Evolutionary conservation across 2,329 filamentous ascomycete genomes (phyloP).

Genomic region (Alternaria longipes): DNA sequence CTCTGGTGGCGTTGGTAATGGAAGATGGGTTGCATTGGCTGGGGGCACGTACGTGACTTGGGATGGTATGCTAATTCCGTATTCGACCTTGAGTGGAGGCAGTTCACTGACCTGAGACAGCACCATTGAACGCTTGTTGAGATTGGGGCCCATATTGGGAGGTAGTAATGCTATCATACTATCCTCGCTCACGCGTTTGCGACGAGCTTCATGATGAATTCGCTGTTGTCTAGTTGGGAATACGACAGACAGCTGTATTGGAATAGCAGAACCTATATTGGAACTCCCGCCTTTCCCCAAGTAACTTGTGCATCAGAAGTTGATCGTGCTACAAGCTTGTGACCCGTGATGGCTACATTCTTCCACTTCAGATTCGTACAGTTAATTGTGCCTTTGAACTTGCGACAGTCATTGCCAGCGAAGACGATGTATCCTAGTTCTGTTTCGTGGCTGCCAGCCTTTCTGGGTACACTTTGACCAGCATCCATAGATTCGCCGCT

Average conservation of each 20-base stretch:
- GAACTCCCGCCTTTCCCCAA: constrained; percentile 16
- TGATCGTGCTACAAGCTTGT: constrained; percentile 26
- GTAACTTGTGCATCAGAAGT: constrained; percentile 26
- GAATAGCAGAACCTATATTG: not conserved
- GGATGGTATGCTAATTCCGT: not conserved
- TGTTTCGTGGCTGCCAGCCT: constrained; percentile 1
- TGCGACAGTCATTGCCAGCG: constrained; percentile 31
- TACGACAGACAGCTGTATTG: not conserved
- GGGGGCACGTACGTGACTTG: constrained; percentile 1
- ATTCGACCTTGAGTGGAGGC: not conserved
- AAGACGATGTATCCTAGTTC: constrained; percentile 36
- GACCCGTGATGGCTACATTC: constrained; percentile 30
- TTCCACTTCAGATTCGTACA: constrained; percentile 31
- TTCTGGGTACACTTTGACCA: not conserved
- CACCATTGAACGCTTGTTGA: not conserved
- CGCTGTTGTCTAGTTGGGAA: too few species aligned
- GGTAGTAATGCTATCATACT: not conserved
- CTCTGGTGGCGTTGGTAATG: constrained; percentile 1
- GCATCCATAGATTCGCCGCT: constrained; percentile 16
- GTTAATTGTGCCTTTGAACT: constrained; percentile 37
- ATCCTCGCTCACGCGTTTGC: too few species aligned
- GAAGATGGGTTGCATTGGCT: constrained; percentile 10
- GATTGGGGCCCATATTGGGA: not conserved
- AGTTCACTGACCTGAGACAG: not conserved
- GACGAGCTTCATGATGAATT: too few species aligned